Base-by-base conservation (phyloP, 2,329 filamentous ascomycete genomes). In the Colletotrichum musae region DNA sequence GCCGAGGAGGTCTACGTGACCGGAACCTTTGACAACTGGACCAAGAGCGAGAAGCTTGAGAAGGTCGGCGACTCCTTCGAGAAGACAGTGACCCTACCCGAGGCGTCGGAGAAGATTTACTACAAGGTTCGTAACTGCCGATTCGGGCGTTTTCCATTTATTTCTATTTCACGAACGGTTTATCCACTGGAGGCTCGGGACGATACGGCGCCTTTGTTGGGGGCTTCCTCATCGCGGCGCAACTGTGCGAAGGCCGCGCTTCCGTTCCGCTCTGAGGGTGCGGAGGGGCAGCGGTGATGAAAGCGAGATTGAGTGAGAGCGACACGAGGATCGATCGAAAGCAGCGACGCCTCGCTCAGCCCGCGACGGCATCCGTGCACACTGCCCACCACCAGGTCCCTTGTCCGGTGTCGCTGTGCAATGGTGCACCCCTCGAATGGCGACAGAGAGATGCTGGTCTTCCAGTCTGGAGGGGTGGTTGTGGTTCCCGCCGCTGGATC, bases 11-110 rank as follows among this genome's bases (percentile, higher is more conserved):
- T 98, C 80, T 95, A 92, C 82, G 96, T 98, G 75, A 98, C 95
- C 48, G 96, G 96, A 79, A 95, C 93, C 72, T 98, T 98, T 79
- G 95, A 98, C 83, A 88, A 94, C 84, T 99, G 96, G 96, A 88
- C 88, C 74, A 95, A 96, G 86, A 94, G 90, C 65, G 89, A 95
- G 80, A 89, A 93, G 84, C 88, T 99, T 67, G 91, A 94, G 56
- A 94, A 94, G 83, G 87, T 90, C 48, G 92, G 88, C 78, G 85
- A 90, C 72, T 76, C 87, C 75, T 97, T 97, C 81, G 87, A 92
- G 82, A 97, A 97, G 86, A 89, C 89, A 41, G 94, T 99, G 70
- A 84, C 89, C 61, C 86, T 98, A 41, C 85, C 92, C 58, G 84
- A 89, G 64, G 83, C 85, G 16, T 83, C 85, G 57, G 85, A 91